phyloP scores from a whole-genome alignment of 1,284 basidiomycete species.

The Cryptococcus sp. region DNA sequence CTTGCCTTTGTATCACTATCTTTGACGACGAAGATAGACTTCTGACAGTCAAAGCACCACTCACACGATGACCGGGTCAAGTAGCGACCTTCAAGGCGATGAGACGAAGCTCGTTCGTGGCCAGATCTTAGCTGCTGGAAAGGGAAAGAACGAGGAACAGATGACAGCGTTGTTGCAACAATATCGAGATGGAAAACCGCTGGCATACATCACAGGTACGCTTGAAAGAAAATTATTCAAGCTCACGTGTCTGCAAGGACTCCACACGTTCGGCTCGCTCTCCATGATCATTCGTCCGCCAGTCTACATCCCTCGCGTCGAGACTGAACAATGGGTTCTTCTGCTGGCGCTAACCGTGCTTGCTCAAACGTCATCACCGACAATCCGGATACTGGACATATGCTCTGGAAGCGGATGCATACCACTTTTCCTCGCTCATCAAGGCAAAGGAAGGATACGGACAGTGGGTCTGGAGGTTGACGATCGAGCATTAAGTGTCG shows the following conservation, averaged over 20 bases:
- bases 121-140: too few species aligned
- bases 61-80: too few species aligned
- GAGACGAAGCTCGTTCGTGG: too few species aligned
- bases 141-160: too few species aligned
- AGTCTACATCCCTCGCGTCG: conserved; percentile 24
- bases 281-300: conserved; percentile 18
- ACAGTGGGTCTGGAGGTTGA: conserved; percentile 24
- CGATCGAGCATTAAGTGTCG: conserved; percentile 2
- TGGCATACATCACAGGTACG: too few species aligned
- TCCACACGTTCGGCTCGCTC: conserved; percentile 15
- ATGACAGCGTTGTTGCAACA: too few species aligned
- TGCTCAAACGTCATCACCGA: neutral
- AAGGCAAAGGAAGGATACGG: conserved; percentile 15
- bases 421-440: conserved; percentile 20
- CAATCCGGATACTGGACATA: conserved; percentile 18
- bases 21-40: too few species aligned
- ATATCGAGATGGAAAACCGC: too few species aligned
- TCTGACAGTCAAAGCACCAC: too few species aligned
- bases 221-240: too few species aligned
- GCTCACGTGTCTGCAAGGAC: neutral
- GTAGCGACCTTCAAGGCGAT: too few species aligned
- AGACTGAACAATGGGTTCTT: conserved; percentile 29
- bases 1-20: too few species aligned
- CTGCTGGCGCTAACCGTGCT: conserved; percentile 12
- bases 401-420: conserved; percentile 25